Evolutionary conservation across 164 flowering plant species (phyloP), one percentile per base, ranked within the genome.

Genomic region (Vitis rupestris): DNA sequence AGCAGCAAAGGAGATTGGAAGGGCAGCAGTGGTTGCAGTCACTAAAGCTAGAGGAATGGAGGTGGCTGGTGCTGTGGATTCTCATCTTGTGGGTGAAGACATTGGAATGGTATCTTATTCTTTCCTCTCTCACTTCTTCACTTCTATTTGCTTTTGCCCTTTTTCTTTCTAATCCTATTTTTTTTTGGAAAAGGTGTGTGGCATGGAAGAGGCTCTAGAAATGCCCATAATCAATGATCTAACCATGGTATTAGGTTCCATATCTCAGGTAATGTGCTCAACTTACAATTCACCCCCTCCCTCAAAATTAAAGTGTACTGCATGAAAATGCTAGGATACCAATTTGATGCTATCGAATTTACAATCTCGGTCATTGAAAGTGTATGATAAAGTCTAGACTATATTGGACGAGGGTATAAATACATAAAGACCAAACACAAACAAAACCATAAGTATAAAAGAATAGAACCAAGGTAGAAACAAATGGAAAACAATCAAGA

Each of bases 31-130:
- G 11, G 51, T 85, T 64, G 95, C 97, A 74, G 89, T 93, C 23
- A 85, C 92, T 4, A 88, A 79, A 79, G 97, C 95, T 27, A 84
- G 95, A 85, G 97, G 98, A 69, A 87, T 91, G 95, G 98, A 93
- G 76, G 76, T 93, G 10, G 97, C 98, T 74, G 98, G 94, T 60
- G 98, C 97, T 3, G 89, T 93, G 50, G 98, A 91, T 82, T 78
- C 88, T 30, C 69, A 80, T 71, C 79, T 81, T 56, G 88, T 90
- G 10, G 95, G 97, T 66, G 86, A 93, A 82, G 97, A 93, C 69
- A 82, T 88, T 73, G 98, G 92, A 63, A 81, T 80, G 92, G 97
- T 90, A 61, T 31, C 58, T 61, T 53, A 30, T 71, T 54, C 2
- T 31, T 9, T 64, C 61, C 54, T 13, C 15, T 48, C 48, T 53